Evolutionary conservation across 768 basidiomycete genomes (phyloP), one percentile per base, ranked within the genome.

Genomic region (Mycena maculata): DNA sequence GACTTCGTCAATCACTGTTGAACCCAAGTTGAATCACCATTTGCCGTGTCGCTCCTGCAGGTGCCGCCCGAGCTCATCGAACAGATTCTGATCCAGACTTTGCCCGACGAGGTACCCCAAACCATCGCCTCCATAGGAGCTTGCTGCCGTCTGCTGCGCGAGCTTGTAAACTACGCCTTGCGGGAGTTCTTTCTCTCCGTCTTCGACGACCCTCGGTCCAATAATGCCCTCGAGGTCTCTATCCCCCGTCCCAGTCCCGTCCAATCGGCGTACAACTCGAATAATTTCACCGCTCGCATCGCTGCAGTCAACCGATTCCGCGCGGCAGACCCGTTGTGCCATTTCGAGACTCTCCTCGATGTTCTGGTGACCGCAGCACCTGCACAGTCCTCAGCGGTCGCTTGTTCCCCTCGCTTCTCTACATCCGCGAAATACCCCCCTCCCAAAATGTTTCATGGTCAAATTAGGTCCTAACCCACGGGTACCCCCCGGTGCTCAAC

Each of bases 151-250:
- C 69, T 65, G 22, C 64, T 85, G 47, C 73, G 71, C 52, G 68
- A 72, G 15, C 75, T 86, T 28, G 76, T 86, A 16, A 79, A 83
- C 77, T 82, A 63, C 70, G 77, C 28, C 78, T 88, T 86, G 87
- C 74, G 84, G 27, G 78, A 81, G 39, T 75, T 87, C 36, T 88
- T 84, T 71, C 79, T 87, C 27, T 72, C 79, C 1, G 77, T 75
- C 2, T 88, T 86, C 73, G 87, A 87, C 61, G 85, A 87, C 60
- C 87, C 86, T 0, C 75, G 85, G 33, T 70, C 73, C 13, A 79
- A 78, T 7, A 67, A 77, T 39, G 60, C 57, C 11, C 56, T 67
- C 10, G 22, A 39, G 27, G 67, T 64, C 20, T 44, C 61, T n/a
- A 12, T 49, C 45, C 53, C 59, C 1, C 20, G 23, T n/a, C 18